Evolutionary conservation across 2,329 filamentous ascomycete species (phyloP).

Genomic region (Cercospora berteroae): DNA sequence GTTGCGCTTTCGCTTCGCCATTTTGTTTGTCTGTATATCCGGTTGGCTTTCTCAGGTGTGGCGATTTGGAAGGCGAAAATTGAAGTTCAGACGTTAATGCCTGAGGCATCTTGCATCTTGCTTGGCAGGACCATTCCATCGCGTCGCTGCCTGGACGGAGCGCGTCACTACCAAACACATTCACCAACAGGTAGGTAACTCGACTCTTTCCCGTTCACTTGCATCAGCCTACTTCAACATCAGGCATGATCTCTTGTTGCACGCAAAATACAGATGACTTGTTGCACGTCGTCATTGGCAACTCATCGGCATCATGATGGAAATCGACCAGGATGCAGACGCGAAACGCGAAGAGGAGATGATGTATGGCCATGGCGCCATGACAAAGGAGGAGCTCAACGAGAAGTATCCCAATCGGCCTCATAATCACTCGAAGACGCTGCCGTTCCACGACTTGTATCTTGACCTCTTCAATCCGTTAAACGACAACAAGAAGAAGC

Average conservation of each 20-base stretch:
- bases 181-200: conserved; percentile 8
- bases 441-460: conserved; percentile 79
- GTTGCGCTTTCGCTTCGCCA: conserved; percentile 20
- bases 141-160: not conserved
- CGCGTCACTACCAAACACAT: not conserved
- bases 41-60: not conserved
- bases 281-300: not conserved
- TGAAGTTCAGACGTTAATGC: not conserved
- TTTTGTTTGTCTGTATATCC: not conserved
- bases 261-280: not conserved
- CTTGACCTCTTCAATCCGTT: conserved; percentile 76
- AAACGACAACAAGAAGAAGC: conserved; percentile 72
- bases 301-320: conserved; percentile 36
- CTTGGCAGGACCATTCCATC: not conserved
- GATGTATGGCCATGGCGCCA: conserved; percentile 49
- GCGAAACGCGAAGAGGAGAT: conserved; percentile 49
- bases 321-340: conserved; percentile 37
- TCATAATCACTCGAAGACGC: conserved; percentile 72
- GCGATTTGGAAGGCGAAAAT: not conserved
- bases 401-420: conserved; percentile 75
- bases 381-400: conserved; percentile 50
- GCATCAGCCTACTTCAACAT: conserved; percentile 5
- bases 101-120: not conserved
- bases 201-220: not conserved
- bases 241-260: not conserved